Evolutionary conservation across 352 stramenopile species (phyloP).

Genomic region (Pythium monospermum): DNA sequence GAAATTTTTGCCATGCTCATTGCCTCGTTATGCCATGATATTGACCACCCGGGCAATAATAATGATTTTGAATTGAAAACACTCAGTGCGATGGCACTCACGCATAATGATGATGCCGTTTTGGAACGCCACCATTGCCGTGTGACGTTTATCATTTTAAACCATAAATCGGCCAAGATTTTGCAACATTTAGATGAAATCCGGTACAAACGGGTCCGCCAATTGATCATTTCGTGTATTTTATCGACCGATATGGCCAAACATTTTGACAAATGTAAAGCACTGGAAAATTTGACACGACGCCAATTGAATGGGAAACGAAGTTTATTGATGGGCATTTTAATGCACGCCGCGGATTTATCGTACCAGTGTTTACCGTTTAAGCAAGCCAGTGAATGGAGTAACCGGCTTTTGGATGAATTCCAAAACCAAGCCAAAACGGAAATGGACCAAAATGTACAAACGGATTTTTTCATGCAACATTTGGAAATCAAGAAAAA

Average conservation of each 20-base stretch:
- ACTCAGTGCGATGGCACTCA: slow-evolving; percentile 68
- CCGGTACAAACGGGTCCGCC: slow-evolving; percentile 47
- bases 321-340: slow-evolving; percentile 50
- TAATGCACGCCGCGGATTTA: slow-evolving; percentile 71
- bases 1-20: slow-evolving; percentile 76
- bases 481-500: slow-evolving; percentile 44
- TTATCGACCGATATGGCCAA: slow-evolving; percentile 75
- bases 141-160: slow-evolving; percentile 73
- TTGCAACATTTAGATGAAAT: slow-evolving; percentile 51
- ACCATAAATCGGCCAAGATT: slow-evolving; percentile 71
- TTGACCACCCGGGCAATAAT: slow-evolving; percentile 77
- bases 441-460: slow-evolving; percentile 46
- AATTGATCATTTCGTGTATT: slow-evolving; percentile 65
- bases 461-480: slow-evolving; percentile 70
- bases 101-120: slow-evolving; percentile 81
- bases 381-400: slow-evolving; percentile 45
- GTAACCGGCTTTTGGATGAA: slow-evolving; percentile 52
- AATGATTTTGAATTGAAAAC: slow-evolving; percentile 85
- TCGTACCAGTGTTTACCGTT: slow-evolving; percentile 57
- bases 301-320: slow-evolving; percentile 57
- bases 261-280: slow-evolving; percentile 72
- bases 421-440: slow-evolving; percentile 60
- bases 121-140: slow-evolving; percentile 79
- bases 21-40: slow-evolving; percentile 71
- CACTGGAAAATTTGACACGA: slow-evolving; percentile 50